Percentiles rank a stretch among this genome's conserved stretches.
Evolutionary conservation across 257 asterid species (phyloP).

Genomic region (Fraxinus pennsylvanica): DNA sequence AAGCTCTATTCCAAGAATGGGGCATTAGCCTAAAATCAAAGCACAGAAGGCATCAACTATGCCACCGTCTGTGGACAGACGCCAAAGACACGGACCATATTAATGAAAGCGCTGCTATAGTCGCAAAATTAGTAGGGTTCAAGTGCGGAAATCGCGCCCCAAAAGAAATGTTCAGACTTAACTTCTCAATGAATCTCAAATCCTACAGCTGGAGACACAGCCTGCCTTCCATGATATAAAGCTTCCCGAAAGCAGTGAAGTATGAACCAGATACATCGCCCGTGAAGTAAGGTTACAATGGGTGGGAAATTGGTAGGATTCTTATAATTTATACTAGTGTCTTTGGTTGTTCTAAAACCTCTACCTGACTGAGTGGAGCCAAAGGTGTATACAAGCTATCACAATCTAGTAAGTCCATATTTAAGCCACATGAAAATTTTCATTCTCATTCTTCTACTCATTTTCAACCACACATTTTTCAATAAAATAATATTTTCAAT

Average conservation of each 20-base stretch:
- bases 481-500: no score
- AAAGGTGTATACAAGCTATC: constrained; percentile 2
- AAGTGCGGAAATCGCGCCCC: constrained; percentile 55
- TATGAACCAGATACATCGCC: not conserved
- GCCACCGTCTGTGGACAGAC: constrained; percentile 63
- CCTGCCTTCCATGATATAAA: constrained; percentile 45
- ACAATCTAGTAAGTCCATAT: not conserved
- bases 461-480: no score
- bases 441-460: no score
- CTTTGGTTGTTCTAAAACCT: not conserved
- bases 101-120: constrained; percentile 67
- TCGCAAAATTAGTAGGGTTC: constrained; percentile 71
- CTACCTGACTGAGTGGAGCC: not conserved
- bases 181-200: constrained; percentile 45
- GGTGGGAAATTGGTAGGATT: not conserved
- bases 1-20: constrained; percentile 63
- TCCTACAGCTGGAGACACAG: constrained; percentile 63
- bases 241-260: not conserved
- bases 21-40: constrained; percentile 67
- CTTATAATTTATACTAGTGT: not conserved
- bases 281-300: not conserved
- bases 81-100: constrained; percentile 63
- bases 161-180: constrained; percentile 82
- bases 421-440: no score
- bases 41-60: constrained; percentile 67